Percentiles rank a stretch among this genome's conserved stretches.
Conservation (phyloP, 352 stramenopile genomes). For the Phytophthora pistaciae region DNA sequence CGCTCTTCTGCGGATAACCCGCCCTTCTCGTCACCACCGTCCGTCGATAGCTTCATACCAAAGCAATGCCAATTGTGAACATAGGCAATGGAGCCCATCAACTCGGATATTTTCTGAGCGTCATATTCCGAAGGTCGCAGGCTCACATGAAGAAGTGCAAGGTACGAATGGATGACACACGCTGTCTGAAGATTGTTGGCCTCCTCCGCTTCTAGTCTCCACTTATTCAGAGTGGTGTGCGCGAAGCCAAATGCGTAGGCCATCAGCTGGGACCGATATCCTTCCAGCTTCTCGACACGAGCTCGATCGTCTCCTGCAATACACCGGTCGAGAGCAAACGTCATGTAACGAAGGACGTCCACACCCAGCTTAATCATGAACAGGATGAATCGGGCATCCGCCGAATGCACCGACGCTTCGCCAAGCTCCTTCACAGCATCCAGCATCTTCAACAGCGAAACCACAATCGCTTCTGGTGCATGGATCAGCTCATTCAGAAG, state of each 20-base stretch:
- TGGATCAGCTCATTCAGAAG: slow-evolving; percentile 99
- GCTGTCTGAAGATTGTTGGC: slow-evolving; percentile 82
- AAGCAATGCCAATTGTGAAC: slow-evolving; percentile 94
- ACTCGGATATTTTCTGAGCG: slow-evolving; percentile 61
- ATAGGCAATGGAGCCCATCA: slow-evolving; percentile 88
- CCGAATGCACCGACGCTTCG: slow-evolving; percentile 84
- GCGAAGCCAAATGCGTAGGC: slow-evolving; percentile 79
- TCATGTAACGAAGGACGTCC: slow-evolving; percentile 83
- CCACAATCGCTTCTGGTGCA: slow-evolving; percentile 90
- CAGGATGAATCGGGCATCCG: slow-evolving; percentile 86
- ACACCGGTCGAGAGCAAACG: slow-evolving; percentile 70
- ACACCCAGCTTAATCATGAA: slow-evolving; percentile 90
- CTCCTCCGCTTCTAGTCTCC: slow-evolving; percentile 73
- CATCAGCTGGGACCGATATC: slow-evolving; percentile 65
- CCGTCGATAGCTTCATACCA: slow-evolving; percentile 82
- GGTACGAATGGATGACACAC: slow-evolving; percentile 89
- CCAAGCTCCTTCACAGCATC: slow-evolving; percentile 83
- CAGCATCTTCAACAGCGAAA: slow-evolving; percentile 84
- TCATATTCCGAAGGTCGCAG: slow-evolving; percentile 79
- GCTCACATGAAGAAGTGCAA: slow-evolving; percentile 76
- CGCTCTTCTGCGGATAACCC: slow-evolving; percentile 76
- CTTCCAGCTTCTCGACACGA: slow-evolving; percentile 51
- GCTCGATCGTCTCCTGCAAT: slow-evolving; percentile 41
- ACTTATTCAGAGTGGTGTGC: slow-evolving; percentile 77
- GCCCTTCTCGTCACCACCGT: slow-evolving; percentile 49